These are phyloP conservation scores for Eragrostis tef DNA, from an alignment of 202 grass and related monocot species.

Conservation along the genomic window DNA sequence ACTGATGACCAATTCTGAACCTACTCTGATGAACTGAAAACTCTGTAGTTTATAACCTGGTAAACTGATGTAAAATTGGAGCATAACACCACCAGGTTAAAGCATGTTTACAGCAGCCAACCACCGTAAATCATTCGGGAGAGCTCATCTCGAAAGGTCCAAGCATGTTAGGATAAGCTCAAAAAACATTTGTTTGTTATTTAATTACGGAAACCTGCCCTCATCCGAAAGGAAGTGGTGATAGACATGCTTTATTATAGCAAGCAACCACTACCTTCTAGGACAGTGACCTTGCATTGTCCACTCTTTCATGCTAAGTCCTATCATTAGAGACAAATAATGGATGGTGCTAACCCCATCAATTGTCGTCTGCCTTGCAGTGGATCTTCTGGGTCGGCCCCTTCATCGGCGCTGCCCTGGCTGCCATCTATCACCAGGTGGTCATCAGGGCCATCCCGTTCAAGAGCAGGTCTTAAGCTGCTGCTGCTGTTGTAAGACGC, in stretches of 20 bases:
- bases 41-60: not conserved
- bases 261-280: constrained; percentile 40
- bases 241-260: constrained; percentile 20
- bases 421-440: constrained; percentile 94
- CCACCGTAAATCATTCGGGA: constrained; percentile 12
- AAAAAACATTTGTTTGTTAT: constrained; percentile 28
- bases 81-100: too few species aligned
- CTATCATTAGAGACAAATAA: constrained; percentile 18
- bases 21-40: not conserved
- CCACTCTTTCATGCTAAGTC: not conserved
- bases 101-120: not conserved
- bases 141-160: constrained; percentile 19
- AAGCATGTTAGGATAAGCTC: not conserved
- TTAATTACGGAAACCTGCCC: constrained; percentile 38
- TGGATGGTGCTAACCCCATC: not conserved
- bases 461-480: constrained; percentile 72
- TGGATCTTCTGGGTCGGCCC: constrained; percentile 99
- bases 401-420: constrained; percentile 83
- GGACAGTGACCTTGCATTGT: constrained; percentile 37
- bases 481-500: not conserved
- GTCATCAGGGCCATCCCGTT: constrained; percentile 97
- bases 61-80: not conserved
- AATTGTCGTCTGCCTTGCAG: constrained; percentile 45
- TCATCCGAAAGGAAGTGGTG: constrained; percentile 37
- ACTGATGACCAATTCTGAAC: not conserved